Percentiles rank a stretch among this genome's conserved stretches.
These are phyloP conservation scores for Didymella segeticola DNA, from an alignment of 2,329 filamentous ascomycete species.

Conservation along the genomic window DNA sequence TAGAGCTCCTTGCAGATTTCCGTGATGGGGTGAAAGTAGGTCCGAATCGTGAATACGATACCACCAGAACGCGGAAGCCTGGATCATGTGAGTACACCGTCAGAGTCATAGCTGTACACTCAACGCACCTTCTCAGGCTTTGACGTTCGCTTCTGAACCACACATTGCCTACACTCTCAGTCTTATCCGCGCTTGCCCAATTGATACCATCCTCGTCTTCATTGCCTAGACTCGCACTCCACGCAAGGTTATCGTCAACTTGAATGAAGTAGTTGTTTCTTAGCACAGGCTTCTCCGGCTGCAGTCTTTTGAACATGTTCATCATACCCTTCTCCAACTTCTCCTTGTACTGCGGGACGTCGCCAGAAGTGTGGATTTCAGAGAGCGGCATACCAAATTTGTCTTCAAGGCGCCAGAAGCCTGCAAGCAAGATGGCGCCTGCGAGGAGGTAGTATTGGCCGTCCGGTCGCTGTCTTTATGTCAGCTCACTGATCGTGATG, in stretches of 20 bases:
- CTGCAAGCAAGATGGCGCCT: slow-evolving; percentile 76
- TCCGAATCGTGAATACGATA: slow-evolving; percentile 76
- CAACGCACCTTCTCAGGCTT: slow-evolving; percentile 62
- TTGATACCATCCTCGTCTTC: slow-evolving; percentile 70
- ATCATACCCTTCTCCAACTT: slow-evolving; percentile 80
- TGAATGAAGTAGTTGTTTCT: slow-evolving; percentile 90
- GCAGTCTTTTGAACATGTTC: slow-evolving; percentile 78
- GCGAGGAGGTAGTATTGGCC: slow-evolving; percentile 83
- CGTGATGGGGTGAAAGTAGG: slow-evolving; percentile 76
- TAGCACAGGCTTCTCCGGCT: slow-evolving; percentile 69
- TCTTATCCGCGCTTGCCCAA: slow-evolving; percentile 65
- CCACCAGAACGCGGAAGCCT: slow-evolving; percentile 55
- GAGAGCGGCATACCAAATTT: slow-evolving; percentile 81
- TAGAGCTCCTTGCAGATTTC: slow-evolving; percentile 74
- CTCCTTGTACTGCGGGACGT: slow-evolving; percentile 74
- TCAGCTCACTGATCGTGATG: background rate
- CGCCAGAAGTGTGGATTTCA: slow-evolving; percentile 79
- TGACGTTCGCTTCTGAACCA: slow-evolving; percentile 80
- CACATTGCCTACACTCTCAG: slow-evolving; percentile 74
- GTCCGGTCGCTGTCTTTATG: slow-evolving; percentile 61
- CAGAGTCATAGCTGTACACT: background rate
- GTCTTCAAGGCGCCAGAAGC: slow-evolving; percentile 83
- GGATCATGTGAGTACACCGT: background rate
- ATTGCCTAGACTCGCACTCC: slow-evolving; percentile 76
- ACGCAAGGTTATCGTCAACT: slow-evolving; percentile 78